Conservation (phyloP, 495 filamentous ascomycete genomes). For the Penicillium coffeae region DNA sequence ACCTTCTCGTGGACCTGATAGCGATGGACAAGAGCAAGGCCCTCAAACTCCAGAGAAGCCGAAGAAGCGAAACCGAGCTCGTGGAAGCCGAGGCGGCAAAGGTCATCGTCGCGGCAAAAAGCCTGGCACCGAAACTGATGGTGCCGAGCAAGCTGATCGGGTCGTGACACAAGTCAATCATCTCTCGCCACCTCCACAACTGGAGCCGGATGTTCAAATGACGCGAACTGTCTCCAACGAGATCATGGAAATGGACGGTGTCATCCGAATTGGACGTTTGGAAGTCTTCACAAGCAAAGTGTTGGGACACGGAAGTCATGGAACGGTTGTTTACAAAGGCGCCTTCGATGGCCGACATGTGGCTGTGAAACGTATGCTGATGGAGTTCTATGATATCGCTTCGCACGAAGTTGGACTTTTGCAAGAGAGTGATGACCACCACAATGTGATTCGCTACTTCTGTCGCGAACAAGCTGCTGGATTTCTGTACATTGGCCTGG, state of each 20-base stretch:
- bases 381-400: slow-evolving; percentile 91
- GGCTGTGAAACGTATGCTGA: slow-evolving; percentile 94
- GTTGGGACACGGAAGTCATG: slow-evolving; percentile 77
- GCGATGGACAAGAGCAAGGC: slow-evolving; percentile 39
- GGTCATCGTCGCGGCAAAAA: slow-evolving; percentile 64
- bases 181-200: slow-evolving; percentile 38
- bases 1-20: slow-evolving; percentile 35
- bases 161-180: slow-evolving; percentile 38
- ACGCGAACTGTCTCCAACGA: slow-evolving; percentile 38
- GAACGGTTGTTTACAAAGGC: slow-evolving; percentile 81
- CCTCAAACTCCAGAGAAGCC: slow-evolving; percentile 47
- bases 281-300: slow-evolving; percentile 69
- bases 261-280: slow-evolving; percentile 68
- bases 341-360: slow-evolving; percentile 87
- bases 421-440: slow-evolving; percentile 90
- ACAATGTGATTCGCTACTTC: slow-evolving; percentile 94
- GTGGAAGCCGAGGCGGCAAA: slow-evolving; percentile 78
- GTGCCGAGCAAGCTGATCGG: slow-evolving; percentile 40
- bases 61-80: slow-evolving; percentile 71
- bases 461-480: slow-evolving; percentile 80
- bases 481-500: slow-evolving; percentile 96
- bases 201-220: slow-evolving; percentile 55
- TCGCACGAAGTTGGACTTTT: slow-evolving; percentile 87
- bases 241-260: slow-evolving; percentile 39
- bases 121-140: slow-evolving; percentile 38